A percentile compares a stretch with the other conserved stretches of the same genome.
Evolutionary conservation across 345 rosid genomes (phyloP).

Genomic region (Garcia nutans): DNA sequence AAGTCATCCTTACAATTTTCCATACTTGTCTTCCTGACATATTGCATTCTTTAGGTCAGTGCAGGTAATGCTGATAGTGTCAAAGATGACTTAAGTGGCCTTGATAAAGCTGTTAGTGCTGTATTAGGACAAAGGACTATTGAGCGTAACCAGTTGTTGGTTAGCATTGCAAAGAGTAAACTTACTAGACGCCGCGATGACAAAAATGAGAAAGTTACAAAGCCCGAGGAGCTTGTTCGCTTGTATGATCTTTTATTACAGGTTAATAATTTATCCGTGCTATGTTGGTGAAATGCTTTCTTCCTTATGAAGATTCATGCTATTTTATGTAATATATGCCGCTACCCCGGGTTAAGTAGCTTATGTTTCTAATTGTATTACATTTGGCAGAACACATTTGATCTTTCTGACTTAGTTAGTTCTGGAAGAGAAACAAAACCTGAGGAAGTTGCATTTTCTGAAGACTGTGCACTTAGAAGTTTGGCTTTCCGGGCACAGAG

Average conservation of each 20-base stretch:
- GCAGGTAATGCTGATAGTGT: conserved; percentile 91
- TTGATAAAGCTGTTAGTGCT: conserved; percentile 96
- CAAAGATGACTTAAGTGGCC: conserved; percentile 91
- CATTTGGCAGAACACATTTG: conserved; percentile 79
- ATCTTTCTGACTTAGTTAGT: conserved; percentile 94
- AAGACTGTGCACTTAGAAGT: conserved; percentile 66
- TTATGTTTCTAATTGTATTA: conserved; percentile 16
- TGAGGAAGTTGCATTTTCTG: conserved; percentile 86
- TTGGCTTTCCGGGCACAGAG: conserved; percentile 91
- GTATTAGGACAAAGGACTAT: conserved; percentile 88
- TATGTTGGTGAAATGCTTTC: conserved; percentile 5
- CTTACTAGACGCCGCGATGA: conserved; percentile 77
- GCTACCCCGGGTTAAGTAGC: conserved; percentile 9
- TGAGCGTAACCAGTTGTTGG: conserved; percentile 88
- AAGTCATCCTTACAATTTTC: not conserved
- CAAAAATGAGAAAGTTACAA: conserved; percentile 80
- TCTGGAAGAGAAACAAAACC: conserved; percentile 91
- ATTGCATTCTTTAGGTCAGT: conserved; percentile 52
- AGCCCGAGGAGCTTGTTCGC: conserved; percentile 98
- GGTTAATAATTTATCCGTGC: conserved; percentile 42
- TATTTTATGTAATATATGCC: not conserved
- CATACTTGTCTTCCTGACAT: conserved; percentile 22
- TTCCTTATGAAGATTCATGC: conserved; percentile 10
- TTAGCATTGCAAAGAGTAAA: conserved; percentile 85
- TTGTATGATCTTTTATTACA: conserved; percentile 84